Conservation (phyloP, 1,139 yeast species). For the Martiniozyma asiatica region DNA sequence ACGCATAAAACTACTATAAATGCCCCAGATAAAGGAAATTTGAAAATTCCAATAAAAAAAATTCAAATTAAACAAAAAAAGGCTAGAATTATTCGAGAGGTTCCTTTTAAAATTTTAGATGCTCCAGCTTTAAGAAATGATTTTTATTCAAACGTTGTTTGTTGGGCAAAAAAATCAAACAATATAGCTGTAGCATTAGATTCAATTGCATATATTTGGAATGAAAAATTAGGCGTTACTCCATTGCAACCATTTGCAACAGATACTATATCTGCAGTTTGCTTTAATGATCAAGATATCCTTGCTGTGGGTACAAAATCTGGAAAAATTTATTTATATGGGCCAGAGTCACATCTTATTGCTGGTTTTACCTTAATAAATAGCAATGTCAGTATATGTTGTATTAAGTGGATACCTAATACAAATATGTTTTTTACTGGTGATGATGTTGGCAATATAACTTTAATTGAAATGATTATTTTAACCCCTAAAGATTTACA, state of each 20-base stretch:
- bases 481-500: neutral
- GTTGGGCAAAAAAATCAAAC: constrained; percentile 52
- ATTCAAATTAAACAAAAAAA: constrained; percentile 7
- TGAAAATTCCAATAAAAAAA: constrained; percentile 3
- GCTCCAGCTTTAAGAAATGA: constrained; percentile 74
- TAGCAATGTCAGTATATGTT: constrained; percentile 36
- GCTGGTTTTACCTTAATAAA: constrained; percentile 14
- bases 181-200: constrained; percentile 63
- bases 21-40: constrained; percentile 10
- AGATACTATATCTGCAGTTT: constrained; percentile 45
- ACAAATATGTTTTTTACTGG: constrained; percentile 44
- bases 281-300: constrained; percentile 36
- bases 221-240: constrained; percentile 35
- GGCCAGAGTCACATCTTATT: constrained; percentile 14
- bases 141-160: constrained; percentile 64
- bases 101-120: constrained; percentile 44
- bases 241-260: constrained; percentile 25
- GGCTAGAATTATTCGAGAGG: constrained; percentile 19
- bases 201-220: constrained; percentile 55
- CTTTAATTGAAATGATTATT: constrained; percentile 23
- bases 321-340: constrained; percentile 36
- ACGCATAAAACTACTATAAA: constrained; percentile 5
- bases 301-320: constrained; percentile 49
- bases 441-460: constrained; percentile 55
- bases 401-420: constrained; percentile 50